Evolutionary conservation across 2,329 filamentous ascomycete species (phyloP).

Genomic region (Xylaria sp.): DNA sequence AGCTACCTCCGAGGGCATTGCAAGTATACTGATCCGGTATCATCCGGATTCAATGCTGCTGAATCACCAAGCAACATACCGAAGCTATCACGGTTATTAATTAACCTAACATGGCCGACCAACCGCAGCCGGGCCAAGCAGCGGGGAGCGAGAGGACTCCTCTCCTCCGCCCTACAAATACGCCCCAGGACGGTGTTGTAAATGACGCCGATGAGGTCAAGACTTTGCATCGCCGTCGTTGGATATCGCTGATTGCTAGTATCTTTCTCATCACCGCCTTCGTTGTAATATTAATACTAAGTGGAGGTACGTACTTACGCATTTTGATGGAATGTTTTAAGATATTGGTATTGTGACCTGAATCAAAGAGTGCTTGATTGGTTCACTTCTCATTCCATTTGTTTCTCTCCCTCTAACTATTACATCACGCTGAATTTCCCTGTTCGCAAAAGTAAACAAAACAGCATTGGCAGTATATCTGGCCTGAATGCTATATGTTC

Average conservation of each 20-base stretch:
- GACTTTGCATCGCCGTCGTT: slow-evolving; percentile 46
- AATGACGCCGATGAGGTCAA: slow-evolving; percentile 36
- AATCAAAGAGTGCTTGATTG: neutral
- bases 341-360: neutral
- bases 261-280: slow-evolving; percentile 46
- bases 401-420: neutral
- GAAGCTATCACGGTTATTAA: slow-evolving; percentile 18
- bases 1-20: slow-evolving; percentile 7
- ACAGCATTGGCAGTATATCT: too few species aligned
- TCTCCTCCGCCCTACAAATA: slow-evolving; percentile 37
- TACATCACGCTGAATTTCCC: too few species aligned
- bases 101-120: slow-evolving; percentile 28
- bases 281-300: slow-evolving; percentile 46
- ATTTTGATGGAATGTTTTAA: slow-evolving; percentile 11
- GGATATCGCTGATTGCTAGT: slow-evolving; percentile 48
- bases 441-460: too few species aligned
- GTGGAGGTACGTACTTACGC: slow-evolving; percentile 44
- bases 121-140: slow-evolving; percentile 18
- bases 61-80: slow-evolving; percentile 12
- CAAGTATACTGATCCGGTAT: slow-evolving; percentile 1
- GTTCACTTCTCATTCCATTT: neutral
- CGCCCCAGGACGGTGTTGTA: slow-evolving; percentile 20
- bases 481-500: too few species aligned
- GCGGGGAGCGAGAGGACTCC: slow-evolving; percentile 39
- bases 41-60: slow-evolving; percentile 6